These are phyloP conservation scores for Linum trigynum DNA, from an alignment of 345 rosid genomes.

Conservation along the genomic window DNA sequence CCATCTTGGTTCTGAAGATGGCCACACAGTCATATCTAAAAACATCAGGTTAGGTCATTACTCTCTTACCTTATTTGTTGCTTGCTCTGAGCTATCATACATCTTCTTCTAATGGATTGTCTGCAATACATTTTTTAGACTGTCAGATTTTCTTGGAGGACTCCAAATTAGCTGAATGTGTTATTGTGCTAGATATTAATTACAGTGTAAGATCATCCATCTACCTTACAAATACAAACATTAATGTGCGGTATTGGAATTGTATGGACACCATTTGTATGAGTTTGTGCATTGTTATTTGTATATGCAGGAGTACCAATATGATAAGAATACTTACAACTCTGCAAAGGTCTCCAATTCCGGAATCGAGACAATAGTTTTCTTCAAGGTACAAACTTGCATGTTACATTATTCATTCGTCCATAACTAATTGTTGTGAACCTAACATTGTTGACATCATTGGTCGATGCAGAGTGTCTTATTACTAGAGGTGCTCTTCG, in stretches of 20 bases:
- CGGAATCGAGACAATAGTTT: not conserved
- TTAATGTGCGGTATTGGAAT: too few relatives aligned
- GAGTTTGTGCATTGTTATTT: not conserved
- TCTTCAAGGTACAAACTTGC: not conserved
- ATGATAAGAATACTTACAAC: not conserved
- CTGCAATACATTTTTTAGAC: constrained; percentile 29
- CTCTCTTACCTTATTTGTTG: not conserved
- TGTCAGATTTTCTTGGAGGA: constrained; percentile 54
- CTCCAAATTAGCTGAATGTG: constrained; percentile 25
- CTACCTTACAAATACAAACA: too few relatives aligned
- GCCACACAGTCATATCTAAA: constrained; percentile 49
- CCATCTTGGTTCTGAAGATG: constrained; percentile 66
- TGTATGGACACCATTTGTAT: too few relatives aligned
- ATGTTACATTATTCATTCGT: too few relatives aligned
- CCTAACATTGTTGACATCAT: too few relatives aligned
- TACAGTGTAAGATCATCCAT: constrained; percentile 10
- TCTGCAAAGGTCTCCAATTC: too few relatives aligned
- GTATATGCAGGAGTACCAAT: not conserved
- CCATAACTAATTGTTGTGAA: too few relatives aligned
- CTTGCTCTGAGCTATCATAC: not conserved
- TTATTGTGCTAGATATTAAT: not conserved
- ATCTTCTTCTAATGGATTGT: not conserved
- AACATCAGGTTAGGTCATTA: constrained; percentile 30
- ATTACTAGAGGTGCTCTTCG: too few relatives aligned
- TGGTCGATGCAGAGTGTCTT: too few relatives aligned